Evolutionary conservation across 768 basidiomycete genomes (phyloP), one percentile per base, ranked within the genome.

Genomic region (Termitomyces sp.): DNA sequence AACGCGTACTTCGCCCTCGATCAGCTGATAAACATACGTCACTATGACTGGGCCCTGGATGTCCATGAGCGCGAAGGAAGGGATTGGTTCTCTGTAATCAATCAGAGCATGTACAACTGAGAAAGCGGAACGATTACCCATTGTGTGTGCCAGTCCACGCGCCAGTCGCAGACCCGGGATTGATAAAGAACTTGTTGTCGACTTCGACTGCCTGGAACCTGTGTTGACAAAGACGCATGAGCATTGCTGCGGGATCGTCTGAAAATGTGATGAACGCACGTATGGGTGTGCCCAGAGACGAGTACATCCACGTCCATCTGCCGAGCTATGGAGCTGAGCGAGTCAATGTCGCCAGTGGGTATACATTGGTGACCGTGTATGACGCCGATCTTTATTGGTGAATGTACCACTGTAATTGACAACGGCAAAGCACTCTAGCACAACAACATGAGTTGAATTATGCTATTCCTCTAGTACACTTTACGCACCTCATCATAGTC

Each of bases 261-360:
- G 25, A 23, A 46, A 10, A 53, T 13, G 6, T 2, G 33, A 25
- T 16, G 15, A 45, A 71, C 90, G 67, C 65, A 96, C 95, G 84
- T 85, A 70, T 98, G 95, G 0, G 97, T 98, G 64, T 94, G 94
- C 0, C 97, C 97, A 2, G 88, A 91, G 20, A 98, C 74, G 33
- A 98, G 77, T 0, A 99, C 93, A 64, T 99, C 97, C 3, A 98
- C 97, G 67, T 98, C 96, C 91, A 99, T 93, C 72, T 95, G 93
- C 35, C 96, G 75, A 15, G 95, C 94, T 51, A 95, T 82, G 3
- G 91, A 81, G 50, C 84, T 86, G 40, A 98, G 78, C n/a, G 91
- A 86, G 65, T 97, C 94, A 3, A 94, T 77, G 67, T 97, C 94
- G 13, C 95, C 97, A 0, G 88, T 85, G 1, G 97, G 96, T 39